These are phyloP conservation scores for Cenchrus fungigraminus DNA, from an alignment of 176 grass and related monocot genomes.

Conservation along the genomic window DNA sequence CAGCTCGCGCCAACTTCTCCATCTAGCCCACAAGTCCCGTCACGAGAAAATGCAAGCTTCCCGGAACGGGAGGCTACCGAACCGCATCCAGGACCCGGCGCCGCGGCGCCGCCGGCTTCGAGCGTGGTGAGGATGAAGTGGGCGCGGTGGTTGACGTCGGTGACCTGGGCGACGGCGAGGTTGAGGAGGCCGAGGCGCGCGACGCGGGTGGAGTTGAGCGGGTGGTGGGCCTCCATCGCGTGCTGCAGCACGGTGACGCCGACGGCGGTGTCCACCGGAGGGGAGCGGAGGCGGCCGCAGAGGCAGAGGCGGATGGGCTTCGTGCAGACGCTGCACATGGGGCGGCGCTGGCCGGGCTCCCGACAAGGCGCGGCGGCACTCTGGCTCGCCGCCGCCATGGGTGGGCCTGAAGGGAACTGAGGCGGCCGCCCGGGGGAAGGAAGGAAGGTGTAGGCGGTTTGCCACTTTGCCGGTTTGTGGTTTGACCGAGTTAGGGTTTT, in stretches of 20 bases:
- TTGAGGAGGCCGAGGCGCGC: slow-evolving; percentile 84
- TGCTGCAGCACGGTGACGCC: slow-evolving; percentile 87
- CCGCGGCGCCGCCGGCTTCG: not conserved
- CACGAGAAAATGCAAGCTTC: not conserved
- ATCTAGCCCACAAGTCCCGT: not conserved
- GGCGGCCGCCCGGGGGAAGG: not conserved
- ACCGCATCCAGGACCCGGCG: slow-evolving; percentile 31
- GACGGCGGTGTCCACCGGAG: slow-evolving; percentile 68
- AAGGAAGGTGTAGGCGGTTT: too few relatives aligned
- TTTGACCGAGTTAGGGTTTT: slow-evolving; percentile 23
- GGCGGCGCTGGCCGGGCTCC: slow-evolving; percentile 51
- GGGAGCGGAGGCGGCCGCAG: slow-evolving; percentile 67
- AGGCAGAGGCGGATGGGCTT: slow-evolving; percentile 79
- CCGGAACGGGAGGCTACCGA: not conserved
- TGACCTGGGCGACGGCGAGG: slow-evolving; percentile 54
- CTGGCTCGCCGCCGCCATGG: slow-evolving; percentile 47
- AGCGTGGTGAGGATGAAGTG: slow-evolving; percentile 65
- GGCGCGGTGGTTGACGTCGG: slow-evolving; percentile 77
- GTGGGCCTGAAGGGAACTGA: not conserved
- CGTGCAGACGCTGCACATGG: slow-evolving; percentile 63
- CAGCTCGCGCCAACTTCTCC: not conserved
- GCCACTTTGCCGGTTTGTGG: not conserved
- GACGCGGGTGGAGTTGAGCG: slow-evolving; percentile 82
- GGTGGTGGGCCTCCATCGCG: slow-evolving; percentile 71
- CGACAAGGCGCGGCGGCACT: not conserved